phyloP scores from a whole-genome alignment of 1,139 yeast species.

The Pichia sp. region DNA sequence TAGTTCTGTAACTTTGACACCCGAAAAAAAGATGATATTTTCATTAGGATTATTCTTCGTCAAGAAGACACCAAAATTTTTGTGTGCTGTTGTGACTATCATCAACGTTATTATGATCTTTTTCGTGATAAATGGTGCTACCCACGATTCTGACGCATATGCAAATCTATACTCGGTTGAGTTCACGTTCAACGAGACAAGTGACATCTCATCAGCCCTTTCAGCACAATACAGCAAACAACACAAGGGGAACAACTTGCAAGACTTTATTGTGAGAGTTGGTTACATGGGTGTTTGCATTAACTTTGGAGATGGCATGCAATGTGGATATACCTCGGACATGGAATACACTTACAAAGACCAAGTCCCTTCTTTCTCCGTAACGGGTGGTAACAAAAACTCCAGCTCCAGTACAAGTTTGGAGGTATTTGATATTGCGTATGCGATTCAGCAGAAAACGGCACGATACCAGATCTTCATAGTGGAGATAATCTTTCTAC shows the following conservation, averaged over 20 bases:
- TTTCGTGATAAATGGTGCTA: conserved; percentile 52
- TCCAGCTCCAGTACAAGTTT: conserved; percentile 11
- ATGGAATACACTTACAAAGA: conserved; percentile 11
- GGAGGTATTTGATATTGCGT: conserved; percentile 16
- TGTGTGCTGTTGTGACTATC: conserved; percentile 21
- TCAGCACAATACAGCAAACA: conserved; percentile 33
- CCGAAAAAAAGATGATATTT: conserved; percentile 6
- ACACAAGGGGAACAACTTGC: conserved; percentile 23
- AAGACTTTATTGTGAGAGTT: conserved; percentile 38
- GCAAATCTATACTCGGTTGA: conserved; percentile 45
- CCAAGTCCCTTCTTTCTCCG: conserved; percentile 18
- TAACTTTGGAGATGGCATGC: conserved; percentile 21
- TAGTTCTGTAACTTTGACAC: not conserved
- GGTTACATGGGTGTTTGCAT: conserved; percentile 54
- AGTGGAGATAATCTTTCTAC: conserved; percentile 13
- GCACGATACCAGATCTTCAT: conserved; percentile 14
- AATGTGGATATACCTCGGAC: conserved; percentile 18
- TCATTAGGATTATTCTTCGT: conserved; percentile 12
- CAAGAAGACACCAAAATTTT: conserved; percentile 22
- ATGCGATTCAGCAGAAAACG: conserved; percentile 15
- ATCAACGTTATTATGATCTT: conserved; percentile 34
- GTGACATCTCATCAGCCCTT: conserved; percentile 38
- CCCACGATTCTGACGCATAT: conserved; percentile 38
- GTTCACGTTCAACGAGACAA: conserved; percentile 42
- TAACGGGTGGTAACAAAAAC: conserved; percentile 13